Base-by-base conservation (phyloP, 495 filamentous ascomycete species). In the Ramalina intermedia region DNA sequence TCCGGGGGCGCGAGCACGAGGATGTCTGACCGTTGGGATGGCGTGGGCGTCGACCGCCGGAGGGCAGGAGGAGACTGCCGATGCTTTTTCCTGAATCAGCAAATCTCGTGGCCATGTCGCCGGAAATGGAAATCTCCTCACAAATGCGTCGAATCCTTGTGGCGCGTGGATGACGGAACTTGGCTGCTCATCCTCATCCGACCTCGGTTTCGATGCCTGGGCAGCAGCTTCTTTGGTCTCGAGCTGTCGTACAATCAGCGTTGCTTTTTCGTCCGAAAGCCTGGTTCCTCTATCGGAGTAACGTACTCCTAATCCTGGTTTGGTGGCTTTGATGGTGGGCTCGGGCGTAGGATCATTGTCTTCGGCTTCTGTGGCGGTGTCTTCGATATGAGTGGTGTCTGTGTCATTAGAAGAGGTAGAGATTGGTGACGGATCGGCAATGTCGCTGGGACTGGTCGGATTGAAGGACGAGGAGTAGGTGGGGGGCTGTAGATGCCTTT, bases 101-200 rank as follows among this genome's bases (percentile, higher is more conserved):
- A 53, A 52, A 44, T 46, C 40, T 51, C 20, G 29, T 56, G 26
- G 38, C 37, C 6, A 24, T 33, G 12, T 33, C 29, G 29, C 29
- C 29, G 29, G 29, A 33, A 33, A 33, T 13, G 29, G 29, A 33
- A 11, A 2, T 33, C 1, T 13, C 29, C 81, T 67, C 58, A 90
- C 84, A 74, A 89, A 89, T 47, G 74, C 72, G 43, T 75, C 72
- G 65, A 88, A 94, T 37, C 81, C 83, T 55, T 82, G 66, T 4
- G 87, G 87, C 18, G 83, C 85, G 67, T 93, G 87, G 56, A 94
- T 94, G 43, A 91, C 87, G 3, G 87, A 94, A 49, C 81, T 71
- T 20, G 85, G 76, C 46, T 69, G 66, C 52, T 80, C 75, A 47
- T 90, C 85, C 49, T 89, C 81, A 51, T 79, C 76, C 36, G 72